Base-by-base conservation (phyloP, 2,329 filamentous ascomycete genomes). In the Diaporthe velutina region DNA sequence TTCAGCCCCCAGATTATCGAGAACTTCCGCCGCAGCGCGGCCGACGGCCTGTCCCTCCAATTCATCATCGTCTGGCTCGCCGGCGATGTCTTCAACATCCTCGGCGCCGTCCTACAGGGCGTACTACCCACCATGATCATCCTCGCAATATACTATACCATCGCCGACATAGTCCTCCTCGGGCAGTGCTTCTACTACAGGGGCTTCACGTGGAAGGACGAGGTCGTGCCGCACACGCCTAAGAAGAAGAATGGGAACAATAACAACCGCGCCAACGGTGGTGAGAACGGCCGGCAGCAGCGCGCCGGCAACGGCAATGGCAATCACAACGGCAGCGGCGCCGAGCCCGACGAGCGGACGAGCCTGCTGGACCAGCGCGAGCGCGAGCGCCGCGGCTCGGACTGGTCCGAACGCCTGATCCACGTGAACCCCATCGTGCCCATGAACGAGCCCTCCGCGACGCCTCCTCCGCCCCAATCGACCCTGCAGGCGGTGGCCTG, bases 1-100 rank as follows among this genome's bases (percentile, higher is more conserved):
- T 99, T 98, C 86, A 97, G 95, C 0, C 97, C 97, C 2, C 97
- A 99, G 80, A 98, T 99, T 79, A 93, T 98, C 79, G 95, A 98
- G 81, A 98, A 98, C 82, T 98, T 98, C 85, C 93, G 92, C 77
- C 91, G 95, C 73, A 87, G 91, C 78, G 97, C 94, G 54, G 95
- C 95, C 74, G 95, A 98, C 82, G 96, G 95, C 3, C 88, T 98
- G 1, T 98, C 95, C 0, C 90, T 98, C 19, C 93, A 96, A 73
- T 99, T 98, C 86, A 92, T 98, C 81, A 92, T 97, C 75, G 91
- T 98, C 80, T 99, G 97, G 97, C 89, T 98, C 2, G 88, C 93
- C 1, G 97, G 97, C 70, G 97, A 99, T 91, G 92, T 98, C 78
- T 98, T 98, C 88, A 98, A 98, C 82, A 97, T 98, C 77, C 88